Conservation (phyloP, 257 asterid species). For the Solanum arcanum region DNA sequence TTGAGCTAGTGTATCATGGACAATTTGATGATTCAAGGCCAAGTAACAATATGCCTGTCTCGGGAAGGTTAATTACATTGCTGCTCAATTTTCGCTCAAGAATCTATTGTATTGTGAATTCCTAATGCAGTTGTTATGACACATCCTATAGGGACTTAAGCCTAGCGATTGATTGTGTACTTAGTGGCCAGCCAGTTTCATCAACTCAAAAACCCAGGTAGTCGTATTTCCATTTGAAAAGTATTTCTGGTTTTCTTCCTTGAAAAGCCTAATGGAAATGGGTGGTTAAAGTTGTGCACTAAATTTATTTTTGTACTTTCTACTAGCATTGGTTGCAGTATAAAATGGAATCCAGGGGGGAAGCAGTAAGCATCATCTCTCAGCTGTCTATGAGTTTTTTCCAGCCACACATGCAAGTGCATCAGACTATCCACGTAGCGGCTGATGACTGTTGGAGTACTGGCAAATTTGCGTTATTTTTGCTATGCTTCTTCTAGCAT, state of each 20-base stretch:
- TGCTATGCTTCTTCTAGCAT: neutral
- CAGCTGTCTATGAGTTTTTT: constrained; percentile 5
- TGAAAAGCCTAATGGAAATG: neutral
- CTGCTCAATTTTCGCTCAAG: neutral
- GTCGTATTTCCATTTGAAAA: neutral
- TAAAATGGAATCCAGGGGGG: constrained; percentile 71
- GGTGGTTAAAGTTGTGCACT: neutral
- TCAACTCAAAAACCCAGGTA: constrained; percentile 74
- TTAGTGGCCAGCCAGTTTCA: constrained; percentile 68
- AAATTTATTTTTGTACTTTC: neutral
- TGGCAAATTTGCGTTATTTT: neutral
- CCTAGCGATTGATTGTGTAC: constrained; percentile 70
- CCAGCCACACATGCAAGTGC: constrained; percentile 3
- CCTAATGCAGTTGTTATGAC: neutral
- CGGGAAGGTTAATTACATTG: constrained; percentile 57
- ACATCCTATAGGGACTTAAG: constrained; percentile 54
- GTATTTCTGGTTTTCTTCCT: neutral
- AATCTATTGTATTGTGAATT: neutral
- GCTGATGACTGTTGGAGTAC: neutral
- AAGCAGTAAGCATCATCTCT: constrained; percentile 14
- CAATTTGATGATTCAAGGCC: constrained; percentile 95
- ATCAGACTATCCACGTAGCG: neutral
- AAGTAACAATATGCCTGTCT: constrained; percentile 40
- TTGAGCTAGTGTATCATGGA: constrained; percentile 89
- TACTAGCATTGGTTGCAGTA: constrained; percentile 80